Base-by-base conservation (phyloP, 257 asterid genomes). In the Solanum piurae region DNA sequence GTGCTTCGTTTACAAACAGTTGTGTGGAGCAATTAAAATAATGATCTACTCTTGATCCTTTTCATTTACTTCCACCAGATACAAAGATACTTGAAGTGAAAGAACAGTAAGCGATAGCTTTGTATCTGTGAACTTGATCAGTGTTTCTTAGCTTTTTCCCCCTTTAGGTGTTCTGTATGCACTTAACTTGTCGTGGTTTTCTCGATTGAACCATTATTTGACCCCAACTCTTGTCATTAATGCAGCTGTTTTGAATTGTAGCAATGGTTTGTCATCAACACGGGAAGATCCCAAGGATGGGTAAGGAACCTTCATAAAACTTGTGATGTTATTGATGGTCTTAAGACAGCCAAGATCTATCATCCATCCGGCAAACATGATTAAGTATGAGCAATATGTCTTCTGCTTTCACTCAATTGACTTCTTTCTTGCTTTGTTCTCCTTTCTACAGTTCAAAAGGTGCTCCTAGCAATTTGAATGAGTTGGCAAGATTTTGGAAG, bases 391-490 rank as follows among this genome's bases (percentile, higher is more conserved):
- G 82, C 66, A 31, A 71, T 46, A 40, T 27, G 60, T 40, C 40
- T 37, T 62, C 87, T 25, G 37, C 82, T 77, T 31, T 86, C 83
- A 21, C 49, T 86, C 44, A 60, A 21, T 44, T 13, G 73, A 86
- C 83, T 33, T 83, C 44, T 84, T 86, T 80, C 42, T 29, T 80
- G 44, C 62, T 69, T 75, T 86, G 36, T 44, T 46, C 33, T 86
- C 34, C 29, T 72, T 86, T 40, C 91, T 89, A 87, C 96, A 95
- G 99, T 88, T 92, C 87, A 44, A 89, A 90, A 77, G 21, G 73
- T 31, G 89, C 83, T 87, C 29, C 33, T 74, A 68, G 60, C 68
- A 40, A 40, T 85, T 88, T 73, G 42, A 73, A 71, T 87, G 88
- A 88, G 60, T 73, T 93, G 46, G 87, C 87, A 33, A 87, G 89